Conservation (phyloP, 306 rosid species). For the Cyclanthera cordifolia region DNA sequence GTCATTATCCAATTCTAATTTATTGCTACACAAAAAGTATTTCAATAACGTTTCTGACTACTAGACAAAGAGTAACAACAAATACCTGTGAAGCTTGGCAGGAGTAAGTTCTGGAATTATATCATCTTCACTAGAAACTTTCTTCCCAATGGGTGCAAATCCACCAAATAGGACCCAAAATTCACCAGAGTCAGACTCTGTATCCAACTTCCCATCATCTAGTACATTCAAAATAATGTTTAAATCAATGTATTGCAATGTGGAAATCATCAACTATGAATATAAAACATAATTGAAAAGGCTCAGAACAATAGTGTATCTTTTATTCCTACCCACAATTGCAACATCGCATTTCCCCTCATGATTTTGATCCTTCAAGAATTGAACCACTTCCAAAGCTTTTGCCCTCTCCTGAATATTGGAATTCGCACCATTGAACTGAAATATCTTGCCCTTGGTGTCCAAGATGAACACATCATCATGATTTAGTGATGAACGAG, state of each 20-base stretch:
- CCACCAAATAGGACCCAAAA: slow-evolving; percentile 99
- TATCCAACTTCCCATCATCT: slow-evolving; percentile 99
- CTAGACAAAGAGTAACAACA: not conserved
- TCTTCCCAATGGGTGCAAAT: slow-evolving; percentile 97
- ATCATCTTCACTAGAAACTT: slow-evolving; percentile 73
- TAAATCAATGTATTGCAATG: not conserved
- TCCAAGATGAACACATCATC: slow-evolving; percentile 97
- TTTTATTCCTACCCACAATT: slow-evolving; percentile 65
- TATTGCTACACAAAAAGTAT: not conserved
- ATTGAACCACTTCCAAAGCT: slow-evolving; percentile 90
- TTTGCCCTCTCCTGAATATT: slow-evolving; percentile 98
- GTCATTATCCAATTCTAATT: not conserved
- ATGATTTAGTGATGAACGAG: slow-evolving; percentile 87
- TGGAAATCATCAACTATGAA: too few species aligned
- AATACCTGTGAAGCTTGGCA: slow-evolving; percentile 75
- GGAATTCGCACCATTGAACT: slow-evolving; percentile 96
- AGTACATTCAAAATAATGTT: slow-evolving; percentile 20
- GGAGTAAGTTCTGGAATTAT: slow-evolving; percentile 68
- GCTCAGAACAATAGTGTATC: not conserved
- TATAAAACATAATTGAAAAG: slow-evolving; percentile 10
- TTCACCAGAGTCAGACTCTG: slow-evolving; percentile 98
- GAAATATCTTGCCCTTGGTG: slow-evolving; percentile 68
- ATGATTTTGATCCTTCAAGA: slow-evolving; percentile 87
- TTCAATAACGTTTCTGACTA: not conserved
- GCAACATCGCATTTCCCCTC: slow-evolving; percentile 82